These are phyloP conservation scores for Scolecobasidium constrictum DNA, from an alignment of 2,329 filamentous ascomycete species.

Conservation along the genomic window DNA sequence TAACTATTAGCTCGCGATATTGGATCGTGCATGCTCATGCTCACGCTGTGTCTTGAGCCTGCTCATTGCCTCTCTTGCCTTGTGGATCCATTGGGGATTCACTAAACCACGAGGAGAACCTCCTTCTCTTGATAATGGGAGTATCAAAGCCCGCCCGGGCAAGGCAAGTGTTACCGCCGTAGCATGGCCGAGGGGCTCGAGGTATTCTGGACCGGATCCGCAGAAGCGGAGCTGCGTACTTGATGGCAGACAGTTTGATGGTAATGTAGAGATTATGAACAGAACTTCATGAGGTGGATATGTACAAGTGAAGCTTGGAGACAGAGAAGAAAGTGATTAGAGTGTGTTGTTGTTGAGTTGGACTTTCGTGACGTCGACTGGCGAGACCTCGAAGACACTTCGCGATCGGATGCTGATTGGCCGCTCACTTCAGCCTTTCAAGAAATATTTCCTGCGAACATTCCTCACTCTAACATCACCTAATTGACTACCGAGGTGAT, in stretches of 20 bases:
- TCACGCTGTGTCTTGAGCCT: too few species aligned
- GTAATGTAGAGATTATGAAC: neutral
- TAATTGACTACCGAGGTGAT: neutral
- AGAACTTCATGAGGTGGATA: too few species aligned
- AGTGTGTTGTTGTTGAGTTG: too few species aligned
- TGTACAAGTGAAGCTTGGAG: too few species aligned
- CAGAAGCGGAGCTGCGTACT: conserved; percentile 24
- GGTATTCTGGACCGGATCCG: conserved; percentile 36
- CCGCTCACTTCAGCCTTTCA: neutral
- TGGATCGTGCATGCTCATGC: too few species aligned
- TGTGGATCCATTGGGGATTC: too few species aligned
- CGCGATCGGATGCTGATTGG: neutral
- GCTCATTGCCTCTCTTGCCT: too few species aligned
- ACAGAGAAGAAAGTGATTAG: too few species aligned
- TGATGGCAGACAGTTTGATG: conserved; percentile 33
- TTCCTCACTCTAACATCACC: neutral
- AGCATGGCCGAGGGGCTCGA: conserved; percentile 27
- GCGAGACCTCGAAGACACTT: too few species aligned
- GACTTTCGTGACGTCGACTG: too few species aligned
- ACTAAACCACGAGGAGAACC: neutral
- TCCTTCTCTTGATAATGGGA: conserved; percentile 15
- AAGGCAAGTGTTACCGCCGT: conserved; percentile 27
- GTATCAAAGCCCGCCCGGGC: conserved; percentile 32
- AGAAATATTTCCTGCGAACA: neutral
- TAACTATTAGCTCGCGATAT: too few species aligned